These are phyloP conservation scores for Zasmidium cellare DNA, from an alignment of 2,329 filamentous ascomycete genomes.

Conservation along the genomic window DNA sequence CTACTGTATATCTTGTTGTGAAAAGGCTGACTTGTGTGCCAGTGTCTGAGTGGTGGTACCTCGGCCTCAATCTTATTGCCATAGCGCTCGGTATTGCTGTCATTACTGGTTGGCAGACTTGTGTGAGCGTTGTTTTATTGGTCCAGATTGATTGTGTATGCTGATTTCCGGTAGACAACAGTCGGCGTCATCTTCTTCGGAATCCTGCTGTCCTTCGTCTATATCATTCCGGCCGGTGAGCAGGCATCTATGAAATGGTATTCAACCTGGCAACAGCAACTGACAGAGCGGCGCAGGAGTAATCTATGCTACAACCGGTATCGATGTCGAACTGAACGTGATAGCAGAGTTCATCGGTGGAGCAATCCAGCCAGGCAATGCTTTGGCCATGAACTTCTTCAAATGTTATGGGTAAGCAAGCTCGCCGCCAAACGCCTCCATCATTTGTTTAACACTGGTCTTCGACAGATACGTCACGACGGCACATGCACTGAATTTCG, in stretches of 20 bases:
- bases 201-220: conserved; percentile 1
- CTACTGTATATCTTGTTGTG: too few relatives aligned
- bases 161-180: conserved; percentile 47
- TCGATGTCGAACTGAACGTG: conserved; percentile 19
- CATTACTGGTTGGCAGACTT: conserved; percentile 64
- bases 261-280: too few relatives aligned
- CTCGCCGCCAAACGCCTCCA: too few relatives aligned
- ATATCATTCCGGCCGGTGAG: conserved; percentile 75
- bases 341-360: conserved; percentile 78
- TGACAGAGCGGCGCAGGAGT: conserved; percentile 45
- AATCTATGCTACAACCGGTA: conserved; percentile 88
- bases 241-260: too few relatives aligned
- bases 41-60: conserved; percentile 76
- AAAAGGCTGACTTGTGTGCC: too few relatives aligned
- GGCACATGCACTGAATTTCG: conserved; percentile 78
- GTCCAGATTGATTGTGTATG: too few relatives aligned
- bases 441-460: too few relatives aligned
- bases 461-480: conserved; percentile 55
- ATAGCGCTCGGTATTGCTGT: conserved; percentile 17
- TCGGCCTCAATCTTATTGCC: conserved; percentile 11
- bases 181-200: conserved; percentile 67
- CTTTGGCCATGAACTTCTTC: conserved; percentile 65
- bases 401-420: too few relatives aligned
- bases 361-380: conserved; percentile 77
- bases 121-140: conserved; percentile 36